Evolutionary conservation across 2,329 filamentous ascomycete species (phyloP), one percentile per base, ranked within the genome.

Genomic region (Rachicladosporium sp.): DNA sequence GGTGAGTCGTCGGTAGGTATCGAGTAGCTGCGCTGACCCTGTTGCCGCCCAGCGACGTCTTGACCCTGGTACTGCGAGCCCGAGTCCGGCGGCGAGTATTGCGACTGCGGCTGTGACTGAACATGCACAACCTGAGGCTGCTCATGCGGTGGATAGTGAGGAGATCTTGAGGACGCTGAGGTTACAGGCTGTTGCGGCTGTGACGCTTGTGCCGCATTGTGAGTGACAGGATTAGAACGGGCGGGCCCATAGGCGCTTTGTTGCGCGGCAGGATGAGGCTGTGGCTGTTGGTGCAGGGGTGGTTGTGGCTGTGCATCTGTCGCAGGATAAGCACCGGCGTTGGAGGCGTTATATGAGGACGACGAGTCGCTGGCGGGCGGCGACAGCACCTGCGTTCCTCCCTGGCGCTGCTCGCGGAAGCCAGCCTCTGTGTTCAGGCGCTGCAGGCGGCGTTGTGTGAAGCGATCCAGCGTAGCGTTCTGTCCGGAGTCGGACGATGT

Each of bases 341-440:
- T 36, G 27, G 35, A 34, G 33, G 31, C 33, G 11, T 31, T 8
- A 29, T 41, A 41, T 21, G 34, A 34, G 36, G 37, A 40, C 29
- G 31, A 27, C 13, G 47, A 42, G 29, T 50, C 46, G 43, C 45
- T 46, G 36, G 45, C 23, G 33, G 47, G 43, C 40, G 49, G 46
- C 7, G 42, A 51, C 12, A 45, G 40, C 31, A 55, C 43, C 23
- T 27, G 23, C 7, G 23, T 4, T 12, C 44, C 43, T 38, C 52
- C 55, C 43, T 58, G 55, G 32, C 58, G 50, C 48, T 59, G 56
- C 46, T 60, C 57, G 34, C 58, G 50, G 46, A 61, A 61, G 45
- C 54, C 56, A 44, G 58, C 55, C 54, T 61, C 58, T 41, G 58
- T 61, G 40, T 59, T 58, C 43, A 59, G 46, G 43, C 58, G 54